Evolutionary conservation across 1,139 yeast species (phyloP), one percentile per base, ranked within the genome.

Genomic region (Blastobotrys serpentis): DNA sequence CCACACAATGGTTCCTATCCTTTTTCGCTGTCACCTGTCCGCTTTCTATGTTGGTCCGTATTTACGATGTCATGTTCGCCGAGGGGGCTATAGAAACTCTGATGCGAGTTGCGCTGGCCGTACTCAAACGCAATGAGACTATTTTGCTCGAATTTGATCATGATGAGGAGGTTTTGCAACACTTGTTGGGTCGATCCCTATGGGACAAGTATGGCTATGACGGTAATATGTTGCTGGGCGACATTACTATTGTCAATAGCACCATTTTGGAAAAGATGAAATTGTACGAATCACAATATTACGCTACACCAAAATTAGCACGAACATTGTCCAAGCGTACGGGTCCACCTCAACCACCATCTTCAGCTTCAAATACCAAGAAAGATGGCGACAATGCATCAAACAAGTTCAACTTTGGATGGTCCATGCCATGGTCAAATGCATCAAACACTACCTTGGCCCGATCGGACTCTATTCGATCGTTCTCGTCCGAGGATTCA

Each of bases 21-120:
- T 77, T 82, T 56, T 75, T 76, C 58, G 81, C 85, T 1, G 80
- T 80, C 34, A 83, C 84, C 43, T 75, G 83, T 19, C 87, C 74
- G 44, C 74, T 68, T 64, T 74, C 51, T 59, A 80, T 66, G 73
- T 74, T 66, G 64, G 77, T 70, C 56, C 78, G 69, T 64, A 73
- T 63, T 67, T 82, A 76, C 76, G 86, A 72, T 68, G 70, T 69
- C 63, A 78, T 70, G 53, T 62, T 82, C 51, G 69, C 82, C 32
- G 85, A 82, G 64, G 88, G 88, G 11, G 84, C 84, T 70, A 77
- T 81, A 55, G 71, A 74, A 23, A 84, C 86, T 0, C 68, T 82
- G 56, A 75, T 82, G 66, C 77, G 84, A 55, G 74, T 80, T 7
- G 81, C 84, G 0, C 59, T 82, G 44, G 82, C 84, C 0, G 68